Conservation (phyloP, 495 filamentous ascomycete species). For the Neurospora africana region DNA sequence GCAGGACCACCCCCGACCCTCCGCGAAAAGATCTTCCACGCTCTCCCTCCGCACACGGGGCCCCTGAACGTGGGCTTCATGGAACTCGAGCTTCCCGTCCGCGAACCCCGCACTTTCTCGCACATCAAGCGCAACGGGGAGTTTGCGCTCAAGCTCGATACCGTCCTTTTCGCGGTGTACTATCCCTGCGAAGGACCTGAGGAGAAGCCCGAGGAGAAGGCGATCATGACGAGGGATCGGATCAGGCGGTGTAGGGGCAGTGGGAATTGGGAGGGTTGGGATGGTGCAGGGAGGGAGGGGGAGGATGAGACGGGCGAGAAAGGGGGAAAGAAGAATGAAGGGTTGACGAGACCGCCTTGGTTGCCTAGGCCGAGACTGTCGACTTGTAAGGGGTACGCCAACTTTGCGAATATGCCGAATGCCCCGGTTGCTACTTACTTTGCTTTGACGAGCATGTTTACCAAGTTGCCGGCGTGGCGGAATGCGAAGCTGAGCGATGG, state of each 20-base stretch:
- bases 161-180: slow-evolving; percentile 54
- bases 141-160: slow-evolving; percentile 39
- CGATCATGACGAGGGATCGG: not conserved
- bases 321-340: not conserved
- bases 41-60: slow-evolving; percentile 52
- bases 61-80: slow-evolving; percentile 53
- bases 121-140: slow-evolving; percentile 31
- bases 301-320: too few species aligned
- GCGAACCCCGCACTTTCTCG: slow-evolving; percentile 28
- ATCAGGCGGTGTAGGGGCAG: not conserved
- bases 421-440: slow-evolving; percentile 35
- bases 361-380: slow-evolving; percentile 37
- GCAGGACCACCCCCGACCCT: slow-evolving; percentile 12
- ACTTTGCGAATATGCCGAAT: slow-evolving; percentile 37
- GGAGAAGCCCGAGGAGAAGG: not conserved
- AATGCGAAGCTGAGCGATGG: slow-evolving; percentile 32
- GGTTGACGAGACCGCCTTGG: slow-evolving; percentile 29
- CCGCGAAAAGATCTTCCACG: slow-evolving; percentile 32
- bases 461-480: slow-evolving; percentile 45
- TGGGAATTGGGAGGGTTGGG: not conserved
- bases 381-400: slow-evolving; percentile 43
- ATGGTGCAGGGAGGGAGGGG: not conserved
- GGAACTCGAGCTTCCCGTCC: slow-evolving; percentile 54
- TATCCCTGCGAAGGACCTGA: slow-evolving; percentile 43
- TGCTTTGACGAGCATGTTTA: slow-evolving; percentile 41